phyloP scores from a whole-genome alignment of 2,329 filamentous ascomycete species.

The Fusarium dlaminii region DNA sequence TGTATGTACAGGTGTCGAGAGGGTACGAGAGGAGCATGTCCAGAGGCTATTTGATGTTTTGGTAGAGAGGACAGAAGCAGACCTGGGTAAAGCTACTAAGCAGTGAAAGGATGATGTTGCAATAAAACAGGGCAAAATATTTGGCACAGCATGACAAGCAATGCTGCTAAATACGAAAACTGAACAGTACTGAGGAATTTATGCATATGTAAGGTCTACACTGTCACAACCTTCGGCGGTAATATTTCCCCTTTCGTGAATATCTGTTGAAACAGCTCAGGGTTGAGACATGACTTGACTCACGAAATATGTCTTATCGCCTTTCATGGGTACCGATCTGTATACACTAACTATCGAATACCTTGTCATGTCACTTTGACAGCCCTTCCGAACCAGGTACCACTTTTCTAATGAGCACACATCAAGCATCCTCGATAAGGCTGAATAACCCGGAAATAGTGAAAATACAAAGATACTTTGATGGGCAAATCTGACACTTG shows the following conservation, averaged over 20 bases:
- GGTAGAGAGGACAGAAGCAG: constrained; percentile 66
- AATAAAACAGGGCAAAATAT: accelerated
- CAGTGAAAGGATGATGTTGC: accelerated
- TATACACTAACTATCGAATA: too few relatives aligned
- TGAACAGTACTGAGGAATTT: too few relatives aligned
- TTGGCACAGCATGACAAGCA: too few relatives aligned
- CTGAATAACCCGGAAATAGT: neutral
- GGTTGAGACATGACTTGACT: accelerated
- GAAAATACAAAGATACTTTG: accelerated
- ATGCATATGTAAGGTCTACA: accelerated
- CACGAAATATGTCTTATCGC: neutral
- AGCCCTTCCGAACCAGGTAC: neutral
- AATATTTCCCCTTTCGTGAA: neutral
- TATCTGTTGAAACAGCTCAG: neutral
- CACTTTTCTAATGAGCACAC: neutral
- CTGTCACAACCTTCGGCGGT: too few relatives aligned
- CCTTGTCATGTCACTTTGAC: neutral
- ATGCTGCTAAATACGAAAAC: too few relatives aligned
- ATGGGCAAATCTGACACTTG: accelerated
- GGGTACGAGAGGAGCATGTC: constrained; percentile 76
- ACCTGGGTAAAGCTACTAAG: neutral
- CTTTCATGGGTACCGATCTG: too few relatives aligned
- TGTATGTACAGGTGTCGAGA: constrained; percentile 76
- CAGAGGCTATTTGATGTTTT: constrained; percentile 78
- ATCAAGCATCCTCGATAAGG: too few relatives aligned